Conservation (phyloP, 2,329 filamentous ascomycete species). For the Waltergamsia citrina region DNA sequence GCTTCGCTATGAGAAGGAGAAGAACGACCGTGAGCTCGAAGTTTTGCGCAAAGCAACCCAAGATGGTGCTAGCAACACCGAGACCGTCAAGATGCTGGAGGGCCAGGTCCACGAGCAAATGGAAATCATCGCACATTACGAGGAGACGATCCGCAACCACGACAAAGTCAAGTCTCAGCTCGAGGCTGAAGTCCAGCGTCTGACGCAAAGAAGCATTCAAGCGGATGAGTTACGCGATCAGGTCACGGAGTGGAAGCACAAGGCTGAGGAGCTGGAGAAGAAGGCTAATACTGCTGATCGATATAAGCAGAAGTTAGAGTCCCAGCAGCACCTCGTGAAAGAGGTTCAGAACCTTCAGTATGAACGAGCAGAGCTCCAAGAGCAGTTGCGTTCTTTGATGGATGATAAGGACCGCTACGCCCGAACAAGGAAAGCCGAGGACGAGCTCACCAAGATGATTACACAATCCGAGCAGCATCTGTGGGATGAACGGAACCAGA, state of each 20-base stretch:
- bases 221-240: constrained; percentile 47
- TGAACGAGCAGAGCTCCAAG: constrained; percentile 43
- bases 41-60: constrained; percentile 37
- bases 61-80: constrained; percentile 41
- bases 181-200: constrained; percentile 41
- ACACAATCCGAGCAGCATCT: constrained; percentile 30
- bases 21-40: constrained; percentile 43
- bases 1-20: constrained; percentile 52
- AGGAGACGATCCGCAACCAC: constrained; percentile 42
- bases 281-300: constrained; percentile 55
- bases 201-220: constrained; percentile 36
- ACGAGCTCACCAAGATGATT: constrained; percentile 29
- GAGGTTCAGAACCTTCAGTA: constrained; percentile 46
- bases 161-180: constrained; percentile 37
- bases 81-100: constrained; percentile 44
- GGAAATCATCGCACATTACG: constrained; percentile 54
- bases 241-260: constrained; percentile 48
- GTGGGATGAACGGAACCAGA: constrained; percentile 33
- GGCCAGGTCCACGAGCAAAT: constrained; percentile 56
- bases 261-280: constrained; percentile 48
- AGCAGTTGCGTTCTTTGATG: constrained; percentile 29
- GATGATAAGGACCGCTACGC: constrained; percentile 22
- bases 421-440: constrained; percentile 24
- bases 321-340: constrained; percentile 42
- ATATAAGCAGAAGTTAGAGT: constrained; percentile 53